These are phyloP conservation scores for Calonectria multiphialidica DNA, from an alignment of 2,329 filamentous ascomycete species.

Conservation along the genomic window DNA sequence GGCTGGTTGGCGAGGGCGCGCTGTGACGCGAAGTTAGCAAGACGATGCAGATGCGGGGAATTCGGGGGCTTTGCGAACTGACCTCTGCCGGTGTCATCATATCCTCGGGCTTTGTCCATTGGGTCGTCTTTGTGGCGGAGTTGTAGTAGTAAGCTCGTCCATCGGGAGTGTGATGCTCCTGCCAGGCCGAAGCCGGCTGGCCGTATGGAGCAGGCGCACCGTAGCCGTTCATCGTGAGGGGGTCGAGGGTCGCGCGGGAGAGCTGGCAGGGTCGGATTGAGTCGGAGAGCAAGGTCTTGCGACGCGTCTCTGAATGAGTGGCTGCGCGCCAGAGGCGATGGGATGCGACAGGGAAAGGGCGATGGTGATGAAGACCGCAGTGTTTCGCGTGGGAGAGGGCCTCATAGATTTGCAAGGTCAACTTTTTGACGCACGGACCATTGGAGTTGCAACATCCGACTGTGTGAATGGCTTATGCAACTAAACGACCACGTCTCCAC, in stretches of 20 bases:
- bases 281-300: not conserved
- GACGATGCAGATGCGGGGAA: not conserved
- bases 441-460: constrained; percentile 12
- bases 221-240: constrained; percentile 68
- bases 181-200: constrained; percentile 74
- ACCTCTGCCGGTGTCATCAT: constrained; percentile 89
- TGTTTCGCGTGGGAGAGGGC: constrained; percentile 22
- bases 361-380: constrained; percentile 25
- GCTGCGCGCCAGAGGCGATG: constrained; percentile 12
- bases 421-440: constrained; percentile 44
- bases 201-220: constrained; percentile 60
- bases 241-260: not conserved
- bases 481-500: constrained; percentile 37
- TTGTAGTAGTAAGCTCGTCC: constrained; percentile 95
- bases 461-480: constrained; percentile 24
- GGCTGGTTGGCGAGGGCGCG: constrained; percentile 84
- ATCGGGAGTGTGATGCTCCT: constrained; percentile 83
- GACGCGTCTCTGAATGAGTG: constrained; percentile 16
- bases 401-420: constrained; percentile 27
- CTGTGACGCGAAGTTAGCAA: constrained; percentile 56
- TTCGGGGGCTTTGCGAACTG: constrained; percentile 37
- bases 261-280: not conserved
- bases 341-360: constrained; percentile 14
- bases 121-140: constrained; percentile 83
- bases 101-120: constrained; percentile 95